Conservation (phyloP, 140 eudicot genomes). For the Bidens hawaiensis region DNA sequence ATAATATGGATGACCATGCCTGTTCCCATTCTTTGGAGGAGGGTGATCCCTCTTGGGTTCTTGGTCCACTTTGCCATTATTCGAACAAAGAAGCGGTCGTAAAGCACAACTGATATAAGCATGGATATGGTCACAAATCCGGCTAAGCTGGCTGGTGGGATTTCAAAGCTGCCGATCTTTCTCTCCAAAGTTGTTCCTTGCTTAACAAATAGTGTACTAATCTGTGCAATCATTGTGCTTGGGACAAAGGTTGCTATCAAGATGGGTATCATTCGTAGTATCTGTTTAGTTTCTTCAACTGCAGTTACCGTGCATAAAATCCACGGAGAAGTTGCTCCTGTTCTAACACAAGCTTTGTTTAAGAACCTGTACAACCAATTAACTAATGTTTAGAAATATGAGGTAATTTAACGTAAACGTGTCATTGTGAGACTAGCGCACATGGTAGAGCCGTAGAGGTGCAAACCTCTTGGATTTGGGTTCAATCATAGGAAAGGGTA, state of each 20-base stretch:
- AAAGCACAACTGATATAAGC: conserved; percentile 59
- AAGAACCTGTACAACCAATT: conserved; percentile 39
- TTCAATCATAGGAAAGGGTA: too few species aligned
- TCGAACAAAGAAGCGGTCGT: conserved; percentile 54
- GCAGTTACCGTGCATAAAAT: conserved; percentile 58
- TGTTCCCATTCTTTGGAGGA: conserved; percentile 75
- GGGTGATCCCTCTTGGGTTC: conserved; percentile 74
- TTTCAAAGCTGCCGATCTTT: conserved; percentile 41
- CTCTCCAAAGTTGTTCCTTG: conserved; percentile 76
- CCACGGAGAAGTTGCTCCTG: conserved; percentile 42
- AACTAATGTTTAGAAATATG: background rate
- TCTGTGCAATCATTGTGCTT: conserved; percentile 77
- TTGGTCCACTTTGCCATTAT: conserved; percentile 51
- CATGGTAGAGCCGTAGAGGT: too few species aligned
- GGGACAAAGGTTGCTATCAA: conserved; percentile 57
- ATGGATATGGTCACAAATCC: conserved; percentile 70
- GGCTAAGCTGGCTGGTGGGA: conserved; percentile 78
- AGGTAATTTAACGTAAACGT: background rate
- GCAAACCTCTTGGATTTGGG: too few species aligned
- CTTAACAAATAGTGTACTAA: conserved; percentile 65
- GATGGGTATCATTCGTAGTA: conserved; percentile 71
- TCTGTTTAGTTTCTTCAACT: conserved; percentile 82
- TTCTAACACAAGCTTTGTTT: conserved; percentile 61
- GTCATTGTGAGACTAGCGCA: too few species aligned
- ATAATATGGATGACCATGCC: conserved; percentile 61